Evolutionary conservation across 1,284 basidiomycete genomes (phyloP).

Genomic region (Cryptococcus sp.): DNA sequence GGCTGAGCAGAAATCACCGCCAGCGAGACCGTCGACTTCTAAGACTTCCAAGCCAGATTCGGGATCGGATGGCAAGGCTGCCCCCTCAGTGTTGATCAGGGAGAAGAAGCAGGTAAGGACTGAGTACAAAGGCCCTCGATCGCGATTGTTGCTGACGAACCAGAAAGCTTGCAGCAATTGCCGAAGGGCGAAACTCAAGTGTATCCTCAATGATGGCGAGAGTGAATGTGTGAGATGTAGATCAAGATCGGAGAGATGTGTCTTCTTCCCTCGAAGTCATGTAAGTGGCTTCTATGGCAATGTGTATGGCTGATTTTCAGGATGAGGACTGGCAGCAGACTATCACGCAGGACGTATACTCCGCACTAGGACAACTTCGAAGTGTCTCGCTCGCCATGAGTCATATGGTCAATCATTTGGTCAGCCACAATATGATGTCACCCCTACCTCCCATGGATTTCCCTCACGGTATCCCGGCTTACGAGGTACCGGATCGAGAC

Average conservation of each 20-base stretch:
- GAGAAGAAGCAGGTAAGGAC: conserved; percentile 26
- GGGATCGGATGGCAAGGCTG: background rate
- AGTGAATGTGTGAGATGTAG: conserved; percentile 40
- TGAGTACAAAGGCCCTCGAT: background rate
- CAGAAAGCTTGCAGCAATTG: conserved; percentile 41
- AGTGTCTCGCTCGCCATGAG: conserved; percentile 32
- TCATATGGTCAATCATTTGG: conserved; percentile 34
- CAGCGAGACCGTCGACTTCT: background rate
- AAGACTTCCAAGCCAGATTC: background rate
- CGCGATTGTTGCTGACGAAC: conserved; percentile 1
- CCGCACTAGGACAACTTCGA: conserved; percentile 25
- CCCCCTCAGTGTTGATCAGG: conserved; percentile 14
- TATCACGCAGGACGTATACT: conserved; percentile 28
- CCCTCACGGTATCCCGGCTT: conserved; percentile 13
- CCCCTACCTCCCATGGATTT: conserved; percentile 12
- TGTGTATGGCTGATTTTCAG: conserved; percentile 12
- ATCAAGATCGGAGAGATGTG: conserved; percentile 34
- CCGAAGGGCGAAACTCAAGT: conserved; percentile 41
- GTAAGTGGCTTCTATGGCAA: conserved; percentile 17
- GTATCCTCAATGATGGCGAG: conserved; percentile 33
- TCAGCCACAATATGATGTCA: conserved; percentile 22
- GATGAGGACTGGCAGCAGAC: conserved; percentile 44
- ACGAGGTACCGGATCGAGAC: conserved; percentile 33
- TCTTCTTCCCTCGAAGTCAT: conserved; percentile 37
- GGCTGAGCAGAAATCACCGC: too few species aligned